Percentiles rank a stretch among this genome's conserved stretches.
These are phyloP conservation scores for Blechomonas ayalai DNA, from an alignment of 208 protist genomes.

Conservation along the genomic window DNA sequence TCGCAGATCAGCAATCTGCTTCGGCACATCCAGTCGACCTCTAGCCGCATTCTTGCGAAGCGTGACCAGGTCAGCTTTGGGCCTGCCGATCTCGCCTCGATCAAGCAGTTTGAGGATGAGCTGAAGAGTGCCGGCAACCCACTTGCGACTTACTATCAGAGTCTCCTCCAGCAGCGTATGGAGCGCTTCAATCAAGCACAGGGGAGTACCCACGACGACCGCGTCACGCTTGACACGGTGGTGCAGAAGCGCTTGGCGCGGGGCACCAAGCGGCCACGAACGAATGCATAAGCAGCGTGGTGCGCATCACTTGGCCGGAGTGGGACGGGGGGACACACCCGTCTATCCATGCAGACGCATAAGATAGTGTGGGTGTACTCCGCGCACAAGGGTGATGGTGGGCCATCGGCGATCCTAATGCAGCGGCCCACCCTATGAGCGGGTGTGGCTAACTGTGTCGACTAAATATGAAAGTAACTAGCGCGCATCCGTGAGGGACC, in stretches of 20 bases:
- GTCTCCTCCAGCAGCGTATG: constrained; percentile 71
- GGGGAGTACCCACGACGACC: constrained; percentile 38
- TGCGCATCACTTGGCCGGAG: no score
- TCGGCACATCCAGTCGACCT: constrained; percentile 68
- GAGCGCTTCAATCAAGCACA: constrained; percentile 59
- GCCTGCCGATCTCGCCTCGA: constrained; percentile 68
- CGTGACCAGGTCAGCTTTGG: constrained; percentile 74
- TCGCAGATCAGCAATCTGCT: constrained; percentile 60
- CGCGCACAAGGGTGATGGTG: no score
- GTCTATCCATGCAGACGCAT: no score
- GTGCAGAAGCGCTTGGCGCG: constrained; percentile 25
- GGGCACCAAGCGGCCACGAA: no score
- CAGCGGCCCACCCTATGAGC: no score
- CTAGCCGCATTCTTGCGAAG: constrained; percentile 48
- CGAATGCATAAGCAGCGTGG: no score
- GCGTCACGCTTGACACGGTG: constrained; percentile 65
- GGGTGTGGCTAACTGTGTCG: no score
- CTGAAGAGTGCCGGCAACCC: constrained; percentile 40
- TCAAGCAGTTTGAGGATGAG: constrained; percentile 81
- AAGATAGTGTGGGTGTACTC: no score
- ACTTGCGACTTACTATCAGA: constrained; percentile 54
- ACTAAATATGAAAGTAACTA: no score
- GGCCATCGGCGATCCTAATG: no score
- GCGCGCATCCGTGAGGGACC: no score
- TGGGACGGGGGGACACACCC: no score